Conservation (phyloP, 306 rosid species). For the Quercus cerris region DNA sequence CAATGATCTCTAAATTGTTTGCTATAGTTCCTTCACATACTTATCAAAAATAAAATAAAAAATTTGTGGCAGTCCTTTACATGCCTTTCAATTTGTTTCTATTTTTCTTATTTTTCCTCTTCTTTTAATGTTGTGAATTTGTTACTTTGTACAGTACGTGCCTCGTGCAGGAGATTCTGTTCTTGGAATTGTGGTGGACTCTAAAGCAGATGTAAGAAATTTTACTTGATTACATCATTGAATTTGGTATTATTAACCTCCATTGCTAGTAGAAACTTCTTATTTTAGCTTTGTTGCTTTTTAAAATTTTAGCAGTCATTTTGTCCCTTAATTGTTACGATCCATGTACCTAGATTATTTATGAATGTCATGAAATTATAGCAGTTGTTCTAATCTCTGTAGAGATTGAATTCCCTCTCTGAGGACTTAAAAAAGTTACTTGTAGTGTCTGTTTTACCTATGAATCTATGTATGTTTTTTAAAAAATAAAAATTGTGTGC, state of each 20-base stretch:
- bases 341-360: not conserved
- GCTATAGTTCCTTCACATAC: not conserved
- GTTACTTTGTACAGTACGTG: slow-evolving; percentile 64
- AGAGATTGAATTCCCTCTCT: not conserved
- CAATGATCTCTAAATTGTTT: not conserved
- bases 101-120: not conserved
- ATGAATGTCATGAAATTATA: not conserved
- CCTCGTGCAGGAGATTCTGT: slow-evolving; percentile 80
- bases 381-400: not conserved
- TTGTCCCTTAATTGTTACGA: not conserved
- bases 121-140: slow-evolving; percentile 4
- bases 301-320: not conserved
- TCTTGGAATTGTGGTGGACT: slow-evolving; percentile 84
- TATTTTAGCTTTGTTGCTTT: not conserved
- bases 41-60: too few relatives aligned
- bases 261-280: not conserved
- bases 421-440: not conserved
- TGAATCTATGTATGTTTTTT: too few relatives aligned
- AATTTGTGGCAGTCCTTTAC: too few relatives aligned
- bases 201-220: slow-evolving; percentile 77
- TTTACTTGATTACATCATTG: slow-evolving; percentile 5
- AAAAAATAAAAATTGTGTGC: too few relatives aligned
- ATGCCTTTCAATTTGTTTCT: not conserved
- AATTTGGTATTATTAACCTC: not conserved
- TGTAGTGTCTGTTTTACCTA: not conserved